These are phyloP conservation scores for Neopestalotiopsis clavispora DNA, from an alignment of 2,329 filamentous ascomycete genomes.

Conservation along the genomic window DNA sequence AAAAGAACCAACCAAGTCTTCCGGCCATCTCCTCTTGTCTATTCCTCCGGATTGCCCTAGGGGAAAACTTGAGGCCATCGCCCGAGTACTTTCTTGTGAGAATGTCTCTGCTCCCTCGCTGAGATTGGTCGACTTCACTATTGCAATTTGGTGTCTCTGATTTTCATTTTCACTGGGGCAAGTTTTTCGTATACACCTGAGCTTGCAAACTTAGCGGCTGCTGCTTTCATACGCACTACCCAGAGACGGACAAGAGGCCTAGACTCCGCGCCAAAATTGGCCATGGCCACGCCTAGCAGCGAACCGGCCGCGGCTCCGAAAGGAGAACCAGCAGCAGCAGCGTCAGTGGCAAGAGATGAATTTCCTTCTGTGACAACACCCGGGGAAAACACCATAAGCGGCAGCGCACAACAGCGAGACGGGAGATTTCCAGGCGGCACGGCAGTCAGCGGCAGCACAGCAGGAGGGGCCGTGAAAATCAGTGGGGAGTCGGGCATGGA, in stretches of 20 bases:
- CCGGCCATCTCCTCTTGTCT: neutral
- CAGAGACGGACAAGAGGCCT: neutral
- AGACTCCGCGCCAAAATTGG: neutral
- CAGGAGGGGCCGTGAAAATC: neutral
- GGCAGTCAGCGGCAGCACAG: neutral
- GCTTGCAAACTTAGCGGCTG: neutral
- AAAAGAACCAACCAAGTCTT: neutral
- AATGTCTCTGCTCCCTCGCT: neutral
- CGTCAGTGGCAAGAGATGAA: neutral
- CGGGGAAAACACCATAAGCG: neutral
- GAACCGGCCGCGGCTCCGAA: neutral
- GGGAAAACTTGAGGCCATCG: neutral
- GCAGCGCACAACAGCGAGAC: neutral
- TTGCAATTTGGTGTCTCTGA: neutral
- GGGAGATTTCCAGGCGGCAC: neutral
- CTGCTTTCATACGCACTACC: neutral
- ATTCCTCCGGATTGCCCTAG: neutral
- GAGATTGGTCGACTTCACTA: neutral
- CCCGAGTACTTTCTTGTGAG: neutral
- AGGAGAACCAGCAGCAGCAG: neutral
- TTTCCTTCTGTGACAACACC: neutral
- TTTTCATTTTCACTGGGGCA: neutral
- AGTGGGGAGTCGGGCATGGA: neutral
- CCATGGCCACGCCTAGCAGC: neutral
- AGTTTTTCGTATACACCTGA: neutral